Conservation (phyloP, 2,329 filamentous ascomycete genomes). For the Talaromyces atroroseus region DNA sequence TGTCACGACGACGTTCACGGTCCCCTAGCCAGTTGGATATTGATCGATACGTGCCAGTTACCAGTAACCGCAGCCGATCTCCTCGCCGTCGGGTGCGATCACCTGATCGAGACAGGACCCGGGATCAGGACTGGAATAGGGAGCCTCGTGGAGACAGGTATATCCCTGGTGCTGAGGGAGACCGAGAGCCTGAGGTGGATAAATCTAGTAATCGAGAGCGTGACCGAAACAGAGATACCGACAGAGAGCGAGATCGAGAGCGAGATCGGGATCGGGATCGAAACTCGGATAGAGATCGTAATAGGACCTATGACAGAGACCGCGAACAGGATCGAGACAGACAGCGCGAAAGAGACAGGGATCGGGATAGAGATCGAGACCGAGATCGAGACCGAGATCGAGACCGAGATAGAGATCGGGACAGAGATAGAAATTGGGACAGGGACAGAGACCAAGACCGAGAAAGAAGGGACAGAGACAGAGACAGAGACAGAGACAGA, state of each 20-base stretch:
- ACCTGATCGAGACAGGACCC: conserved; percentile 17
- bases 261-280: conserved; percentile 16
- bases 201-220: conserved; percentile 15
- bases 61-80: conserved; percentile 36
- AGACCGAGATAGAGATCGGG: conserved; percentile 16
- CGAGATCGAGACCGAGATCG: conserved; percentile 13
- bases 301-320: conserved; percentile 19
- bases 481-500: conserved; percentile 19
- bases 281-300: conserved; percentile 15
- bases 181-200: conserved; percentile 18
- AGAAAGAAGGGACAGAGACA: conserved; percentile 16
- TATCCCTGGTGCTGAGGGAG: conserved; percentile 19
- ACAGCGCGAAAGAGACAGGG: conserved; percentile 16
- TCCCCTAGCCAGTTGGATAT: conserved; percentile 33
- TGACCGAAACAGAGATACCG: conserved; percentile 3
- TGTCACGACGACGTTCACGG: conserved; percentile 16
- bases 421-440: conserved; percentile 15
- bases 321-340: conserved; percentile 18
- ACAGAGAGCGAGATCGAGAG: conserved; percentile 22
- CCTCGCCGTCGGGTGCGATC: conserved; percentile 36
- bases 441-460: conserved; percentile 13
- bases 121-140: conserved; percentile 21
- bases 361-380: conserved; percentile 17
- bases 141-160: conserved; percentile 14
- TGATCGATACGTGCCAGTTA: conserved; percentile 40